Evolutionary conservation across 1,139 yeast species (phyloP), one percentile per base, ranked within the genome.

Genomic region (Lodderomyces parapsilosis): DNA sequence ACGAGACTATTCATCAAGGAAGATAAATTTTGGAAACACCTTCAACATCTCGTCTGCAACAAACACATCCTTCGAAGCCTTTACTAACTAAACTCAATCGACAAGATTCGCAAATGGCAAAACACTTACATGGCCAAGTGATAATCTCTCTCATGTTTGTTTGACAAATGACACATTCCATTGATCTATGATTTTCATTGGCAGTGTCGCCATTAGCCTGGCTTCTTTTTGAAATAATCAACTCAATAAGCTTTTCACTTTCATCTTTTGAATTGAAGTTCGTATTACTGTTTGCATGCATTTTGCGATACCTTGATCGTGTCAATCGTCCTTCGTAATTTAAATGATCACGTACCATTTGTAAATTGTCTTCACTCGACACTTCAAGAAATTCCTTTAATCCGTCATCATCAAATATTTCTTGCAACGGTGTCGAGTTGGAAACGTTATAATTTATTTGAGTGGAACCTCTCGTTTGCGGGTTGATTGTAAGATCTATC

Each of bases 121-220:
- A 79, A 60, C 98, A 90, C 53, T 82, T 78, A 59, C 98, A 90
- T 1, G 98, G 98, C 97, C 97, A 90, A 2, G 93, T 70, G 13
- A 90, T 82, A 35, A 90, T 78, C 49, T 85, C 88, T 51, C 97
- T 74, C 7, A 81, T 76, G 45, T 84, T 80, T 9, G 75, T 73
- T 52, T 86, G 94, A 60, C 98, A 90, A 2, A 90, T 84, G 2
- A 88, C 96, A 63, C 98, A 90, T 10, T 66, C 78, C 36, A 73
- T 56, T 14, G 57, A 49, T 32, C 59, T 43, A 6, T 37, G 18
- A n/a, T 19, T 22, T 14, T 31, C 27, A 24, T 30, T 23, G 10
- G 24, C 7, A 2, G n/a, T 22, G 5, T 34, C 42, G 39, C 7
- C 24, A 8, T 31, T 51, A 25, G 28, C 47, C 48, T 34, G 34